Conservation (phyloP, 495 filamentous ascomycete genomes). For the Neurospora sp. region DNA sequence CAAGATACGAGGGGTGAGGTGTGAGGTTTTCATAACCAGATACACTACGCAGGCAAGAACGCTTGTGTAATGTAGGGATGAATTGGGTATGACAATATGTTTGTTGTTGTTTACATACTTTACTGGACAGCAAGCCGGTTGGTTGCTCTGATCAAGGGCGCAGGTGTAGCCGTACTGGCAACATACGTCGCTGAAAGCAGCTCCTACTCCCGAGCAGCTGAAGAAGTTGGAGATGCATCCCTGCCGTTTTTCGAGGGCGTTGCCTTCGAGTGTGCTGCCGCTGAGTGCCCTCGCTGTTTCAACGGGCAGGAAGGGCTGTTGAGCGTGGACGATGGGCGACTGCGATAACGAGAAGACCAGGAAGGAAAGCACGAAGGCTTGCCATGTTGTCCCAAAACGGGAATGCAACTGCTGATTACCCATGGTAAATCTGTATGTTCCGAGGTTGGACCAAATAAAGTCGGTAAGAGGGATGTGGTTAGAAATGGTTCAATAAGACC, state of each 20-base stretch:
- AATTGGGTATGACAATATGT: neutral
- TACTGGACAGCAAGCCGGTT: conserved; percentile 37
- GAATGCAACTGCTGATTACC: neutral
- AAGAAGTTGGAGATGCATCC: conserved; percentile 30
- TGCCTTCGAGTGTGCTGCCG: neutral
- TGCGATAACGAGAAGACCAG: conserved; percentile 1
- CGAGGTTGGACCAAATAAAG: neutral
- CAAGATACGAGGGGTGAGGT: neutral
- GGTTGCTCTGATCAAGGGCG: conserved; percentile 29
- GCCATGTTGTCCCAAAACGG: neutral
- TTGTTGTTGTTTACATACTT: conserved; percentile 20
- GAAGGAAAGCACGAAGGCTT: neutral
- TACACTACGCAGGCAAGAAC: neutral
- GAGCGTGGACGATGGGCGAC: conserved; percentile 4
- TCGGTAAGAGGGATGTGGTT: neutral
- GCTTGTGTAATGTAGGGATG: too few species aligned
- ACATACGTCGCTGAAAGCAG: conserved; percentile 30
- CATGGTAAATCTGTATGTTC: neutral
- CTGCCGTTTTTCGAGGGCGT: conserved; percentile 14
- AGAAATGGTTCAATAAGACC: neutral
- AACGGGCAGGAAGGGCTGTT: conserved; percentile 21
- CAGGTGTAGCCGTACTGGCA: conserved; percentile 36
- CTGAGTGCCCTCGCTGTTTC: conserved; percentile 12
- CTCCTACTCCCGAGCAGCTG: conserved; percentile 31
- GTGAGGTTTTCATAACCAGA: neutral